Evolutionary conservation across 345 rosid species (phyloP).

Genomic region (Psidium guajava): DNA sequence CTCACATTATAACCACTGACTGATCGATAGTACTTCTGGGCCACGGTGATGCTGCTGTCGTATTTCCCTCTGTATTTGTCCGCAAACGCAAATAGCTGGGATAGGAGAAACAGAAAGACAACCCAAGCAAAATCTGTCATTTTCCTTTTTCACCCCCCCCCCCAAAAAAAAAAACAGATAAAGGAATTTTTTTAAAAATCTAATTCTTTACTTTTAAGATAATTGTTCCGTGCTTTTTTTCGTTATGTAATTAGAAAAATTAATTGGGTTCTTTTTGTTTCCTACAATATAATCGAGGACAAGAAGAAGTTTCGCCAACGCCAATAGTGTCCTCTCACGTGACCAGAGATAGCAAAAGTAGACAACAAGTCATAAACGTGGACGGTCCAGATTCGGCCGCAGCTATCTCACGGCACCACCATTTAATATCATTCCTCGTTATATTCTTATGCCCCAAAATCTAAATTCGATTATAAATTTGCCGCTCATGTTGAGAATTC

Average conservation of each 20-base stretch:
- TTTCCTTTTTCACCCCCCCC: not conserved
- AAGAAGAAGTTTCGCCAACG: not conserved
- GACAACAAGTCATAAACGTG: not conserved
- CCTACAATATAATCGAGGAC: not conserved
- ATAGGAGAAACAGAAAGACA: not conserved
- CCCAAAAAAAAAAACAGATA: not conserved
- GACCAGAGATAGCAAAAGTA: not conserved
- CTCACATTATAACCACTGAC: conserved; percentile 17
- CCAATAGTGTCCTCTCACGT: not conserved
- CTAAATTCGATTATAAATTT: not conserved
- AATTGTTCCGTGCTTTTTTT: not conserved
- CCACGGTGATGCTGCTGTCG: conserved; percentile 15
- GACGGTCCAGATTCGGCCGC: not conserved
- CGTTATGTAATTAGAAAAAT: not conserved
- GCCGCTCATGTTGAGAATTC: not conserved
- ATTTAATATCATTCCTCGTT: not conserved
- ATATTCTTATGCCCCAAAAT: not conserved
- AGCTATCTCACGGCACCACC: not conserved
- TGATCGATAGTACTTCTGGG: conserved; percentile 10
- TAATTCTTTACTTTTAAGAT: not conserved
- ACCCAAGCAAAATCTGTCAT: not conserved
- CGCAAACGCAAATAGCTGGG: conserved; percentile 18
- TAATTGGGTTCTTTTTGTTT: not conserved
- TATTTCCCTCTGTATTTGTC: conserved; percentile 17
- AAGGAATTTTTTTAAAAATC: not conserved